phyloP scores from a whole-genome alignment of 495 filamentous ascomycete species.

The Tuber umbilicatum region DNA sequence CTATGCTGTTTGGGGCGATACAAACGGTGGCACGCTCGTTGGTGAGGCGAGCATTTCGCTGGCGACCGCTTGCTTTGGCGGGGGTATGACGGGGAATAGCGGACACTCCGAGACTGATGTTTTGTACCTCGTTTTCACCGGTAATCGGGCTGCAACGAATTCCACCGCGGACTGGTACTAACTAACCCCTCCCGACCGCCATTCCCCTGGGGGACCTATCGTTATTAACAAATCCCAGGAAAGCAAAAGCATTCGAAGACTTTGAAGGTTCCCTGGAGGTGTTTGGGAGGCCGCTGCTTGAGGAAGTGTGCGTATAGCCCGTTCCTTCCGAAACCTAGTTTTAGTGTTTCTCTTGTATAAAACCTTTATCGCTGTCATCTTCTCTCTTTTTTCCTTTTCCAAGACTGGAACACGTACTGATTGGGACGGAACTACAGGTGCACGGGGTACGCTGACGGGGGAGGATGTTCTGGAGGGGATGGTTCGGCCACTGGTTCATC shows the following conservation, averaged over 20 bases:
- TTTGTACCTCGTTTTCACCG: constrained; percentile 54
- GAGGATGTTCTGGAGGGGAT: neutral
- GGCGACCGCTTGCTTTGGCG: constrained; percentile 53
- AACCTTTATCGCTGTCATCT: neutral
- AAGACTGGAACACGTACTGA: neutral
- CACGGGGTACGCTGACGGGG: neutral
- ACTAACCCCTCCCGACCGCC: constrained; percentile 25
- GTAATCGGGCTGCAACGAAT: constrained; percentile 49
- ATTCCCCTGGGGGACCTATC: neutral
- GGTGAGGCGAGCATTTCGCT: constrained; percentile 56
- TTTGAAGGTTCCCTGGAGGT: constrained; percentile 20
- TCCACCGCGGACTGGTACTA: constrained; percentile 49
- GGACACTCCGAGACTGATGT: constrained; percentile 51
- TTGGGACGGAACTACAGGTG: neutral
- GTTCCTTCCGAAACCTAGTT: neutral
- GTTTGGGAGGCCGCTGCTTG: constrained; percentile 17
- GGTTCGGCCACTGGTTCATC: neutral
- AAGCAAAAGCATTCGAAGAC: constrained; percentile 6
- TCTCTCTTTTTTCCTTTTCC: neutral
- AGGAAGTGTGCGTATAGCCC: constrained; percentile 3
- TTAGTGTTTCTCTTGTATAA: neutral
- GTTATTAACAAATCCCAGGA: constrained; percentile 19
- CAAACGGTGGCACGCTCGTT: constrained; percentile 52
- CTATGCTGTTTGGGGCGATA: constrained; percentile 64
- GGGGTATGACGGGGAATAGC: constrained; percentile 47